Percentiles rank a stretch among this genome's conserved stretches.
Evolutionary conservation across 2,329 filamentous ascomycete species (phyloP).

Genomic region (Botrytis sinoallii): DNA sequence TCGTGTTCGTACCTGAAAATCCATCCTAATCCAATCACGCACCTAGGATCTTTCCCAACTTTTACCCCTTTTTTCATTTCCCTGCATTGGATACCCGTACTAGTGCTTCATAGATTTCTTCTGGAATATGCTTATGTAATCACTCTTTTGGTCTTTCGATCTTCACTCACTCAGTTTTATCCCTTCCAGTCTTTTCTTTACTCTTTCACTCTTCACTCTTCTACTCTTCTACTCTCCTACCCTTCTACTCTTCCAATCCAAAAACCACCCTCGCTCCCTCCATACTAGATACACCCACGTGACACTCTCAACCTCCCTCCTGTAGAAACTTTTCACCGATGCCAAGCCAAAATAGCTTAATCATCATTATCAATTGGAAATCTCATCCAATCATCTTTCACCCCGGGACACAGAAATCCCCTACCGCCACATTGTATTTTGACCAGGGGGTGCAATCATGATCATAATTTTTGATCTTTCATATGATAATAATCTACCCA

Average conservation of each 20-base stretch:
- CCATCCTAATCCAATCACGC: neutral
- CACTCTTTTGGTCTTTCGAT: neutral
- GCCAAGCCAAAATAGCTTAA: neutral
- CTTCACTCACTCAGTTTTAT: too few relatives aligned
- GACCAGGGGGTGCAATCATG: neutral
- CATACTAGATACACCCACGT: neutral
- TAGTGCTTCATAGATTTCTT: neutral
- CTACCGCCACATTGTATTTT: neutral
- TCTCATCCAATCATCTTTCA: neutral
- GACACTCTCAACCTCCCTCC: too few relatives aligned
- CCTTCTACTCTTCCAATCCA: too few relatives aligned
- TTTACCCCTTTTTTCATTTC: neutral
- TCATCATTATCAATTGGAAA: neutral
- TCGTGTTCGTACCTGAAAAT: constrained; percentile 7
- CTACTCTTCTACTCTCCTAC: neutral
- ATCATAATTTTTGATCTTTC: neutral
- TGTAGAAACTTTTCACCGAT: constrained; percentile 6
- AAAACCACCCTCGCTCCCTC: too few relatives aligned
- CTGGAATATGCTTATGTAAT: neutral
- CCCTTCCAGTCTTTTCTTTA: too few relatives aligned
- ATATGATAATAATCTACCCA: neutral
- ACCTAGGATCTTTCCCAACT: neutral
- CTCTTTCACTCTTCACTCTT: neutral
- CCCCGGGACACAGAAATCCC: neutral
- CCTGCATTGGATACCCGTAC: neutral